A percentile compares a stretch with the other conserved stretches of the same genome.
phyloP scores from a whole-genome alignment of 305 asterid species.

The Fraxinus sp. region DNA sequence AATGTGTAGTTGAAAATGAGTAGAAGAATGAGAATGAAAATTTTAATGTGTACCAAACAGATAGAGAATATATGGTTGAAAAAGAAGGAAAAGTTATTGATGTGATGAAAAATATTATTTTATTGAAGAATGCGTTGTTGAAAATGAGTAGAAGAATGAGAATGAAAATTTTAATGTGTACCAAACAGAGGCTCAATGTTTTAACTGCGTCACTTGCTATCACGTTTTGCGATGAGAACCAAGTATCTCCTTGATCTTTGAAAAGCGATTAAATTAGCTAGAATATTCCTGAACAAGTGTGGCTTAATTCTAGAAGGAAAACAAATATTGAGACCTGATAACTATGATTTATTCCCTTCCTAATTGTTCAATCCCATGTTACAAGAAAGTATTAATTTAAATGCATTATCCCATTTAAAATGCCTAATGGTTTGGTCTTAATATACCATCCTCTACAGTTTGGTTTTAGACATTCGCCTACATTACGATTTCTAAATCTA shows the following conservation, averaged over 20 bases:
- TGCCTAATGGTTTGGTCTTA: background rate
- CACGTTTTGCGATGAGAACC: background rate
- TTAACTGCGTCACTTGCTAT: background rate
- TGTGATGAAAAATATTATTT: too few species aligned
- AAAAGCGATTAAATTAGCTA: background rate
- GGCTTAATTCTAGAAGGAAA: background rate
- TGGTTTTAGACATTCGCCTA: background rate
- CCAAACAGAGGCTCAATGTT: too few species aligned
- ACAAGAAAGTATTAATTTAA: background rate
- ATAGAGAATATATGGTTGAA: too few species aligned
- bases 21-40: too few species aligned
- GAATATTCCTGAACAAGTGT: background rate
- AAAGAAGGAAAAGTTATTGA: too few species aligned
- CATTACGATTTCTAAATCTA: background rate
- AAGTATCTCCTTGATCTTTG: background rate
- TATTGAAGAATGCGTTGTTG: too few species aligned
- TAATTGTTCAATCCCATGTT: background rate
- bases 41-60: too few species aligned
- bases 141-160: too few species aligned
- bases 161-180: too few species aligned
- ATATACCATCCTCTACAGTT: background rate
- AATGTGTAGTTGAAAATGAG: too few species aligned
- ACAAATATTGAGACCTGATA: background rate
- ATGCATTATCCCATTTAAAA: background rate
- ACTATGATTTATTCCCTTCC: background rate